Conservation (phyloP, 2,329 filamentous ascomycete species). For the Ophiostoma quercus region DNA sequence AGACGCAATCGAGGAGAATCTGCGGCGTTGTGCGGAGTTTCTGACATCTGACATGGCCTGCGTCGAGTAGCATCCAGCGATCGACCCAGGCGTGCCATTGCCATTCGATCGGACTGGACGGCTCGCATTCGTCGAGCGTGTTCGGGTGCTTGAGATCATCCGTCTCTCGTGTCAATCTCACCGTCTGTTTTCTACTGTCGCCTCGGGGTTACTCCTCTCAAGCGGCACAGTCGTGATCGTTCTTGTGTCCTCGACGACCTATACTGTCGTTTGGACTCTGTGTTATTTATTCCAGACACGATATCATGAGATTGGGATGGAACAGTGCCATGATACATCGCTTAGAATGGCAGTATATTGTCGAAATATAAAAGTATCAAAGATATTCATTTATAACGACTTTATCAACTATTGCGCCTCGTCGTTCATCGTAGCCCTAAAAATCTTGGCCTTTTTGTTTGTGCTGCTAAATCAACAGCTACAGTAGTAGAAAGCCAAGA, state of each 20-base stretch:
- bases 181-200: not conserved
- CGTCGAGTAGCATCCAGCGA: not conserved
- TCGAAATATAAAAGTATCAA: rapidly evolving
- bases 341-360: not conserved
- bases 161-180: not conserved
- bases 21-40: not conserved
- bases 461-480: not conserved
- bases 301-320: not conserved
- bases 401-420: not conserved
- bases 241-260: not conserved
- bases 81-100: not conserved
- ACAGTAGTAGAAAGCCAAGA: not conserved
- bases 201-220: not conserved
- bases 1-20: not conserved
- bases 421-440: not conserved
- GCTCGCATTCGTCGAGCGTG: not conserved
- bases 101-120: not conserved
- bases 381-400: not conserved
- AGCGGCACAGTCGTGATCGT: not conserved
- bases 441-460: not conserved
- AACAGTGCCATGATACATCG: not conserved
- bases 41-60: not conserved
- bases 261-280: not conserved
- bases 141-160: not conserved
- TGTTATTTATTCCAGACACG: not conserved